phyloP scores from a whole-genome alignment of 208 protist species.

The Trypanosoma conorhini region DNA sequence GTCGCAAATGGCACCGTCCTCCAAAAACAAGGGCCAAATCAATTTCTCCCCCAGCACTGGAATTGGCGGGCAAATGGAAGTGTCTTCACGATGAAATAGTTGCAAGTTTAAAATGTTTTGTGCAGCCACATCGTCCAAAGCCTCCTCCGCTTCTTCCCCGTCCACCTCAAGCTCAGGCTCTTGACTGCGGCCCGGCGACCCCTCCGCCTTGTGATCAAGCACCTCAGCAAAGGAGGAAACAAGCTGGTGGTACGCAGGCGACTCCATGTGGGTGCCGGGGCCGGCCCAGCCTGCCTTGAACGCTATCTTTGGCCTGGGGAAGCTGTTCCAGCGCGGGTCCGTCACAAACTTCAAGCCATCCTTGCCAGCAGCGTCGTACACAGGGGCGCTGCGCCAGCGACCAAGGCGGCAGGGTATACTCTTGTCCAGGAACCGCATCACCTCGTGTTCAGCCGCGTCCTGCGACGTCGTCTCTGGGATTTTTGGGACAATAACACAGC shows the following conservation, averaged over 20 bases:
- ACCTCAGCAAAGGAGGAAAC: slow-evolving; percentile 80
- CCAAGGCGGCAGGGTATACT: slow-evolving; percentile 59
- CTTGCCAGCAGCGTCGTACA: slow-evolving; percentile 35
- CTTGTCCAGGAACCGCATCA: slow-evolving; percentile 52
- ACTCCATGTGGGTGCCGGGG: slow-evolving; percentile 73
- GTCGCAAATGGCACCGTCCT: slow-evolving; percentile 77
- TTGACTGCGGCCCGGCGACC: slow-evolving; percentile 11
- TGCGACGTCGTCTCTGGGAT: slow-evolving; percentile 12
- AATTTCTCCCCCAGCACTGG: slow-evolving; percentile 63
- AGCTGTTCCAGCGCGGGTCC: slow-evolving; percentile 49
- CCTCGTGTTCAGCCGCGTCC: slow-evolving; percentile 31
- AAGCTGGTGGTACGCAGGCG: slow-evolving; percentile 66
- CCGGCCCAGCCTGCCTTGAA: slow-evolving; percentile 78
- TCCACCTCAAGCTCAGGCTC: slow-evolving; percentile 22
- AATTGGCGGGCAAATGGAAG: slow-evolving; percentile 45
- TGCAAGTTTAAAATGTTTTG: slow-evolving; percentile 73
- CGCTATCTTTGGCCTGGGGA: slow-evolving; percentile 82
- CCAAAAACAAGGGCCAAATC: slow-evolving; percentile 75
- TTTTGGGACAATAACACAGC: slow-evolving; percentile 73
- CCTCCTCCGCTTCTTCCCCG: background rate
- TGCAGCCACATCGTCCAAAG: slow-evolving; percentile 14
- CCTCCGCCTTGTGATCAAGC: slow-evolving; percentile 40
- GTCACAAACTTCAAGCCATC: slow-evolving; percentile 64
- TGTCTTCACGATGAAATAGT: slow-evolving; percentile 80
- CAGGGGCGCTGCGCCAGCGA: slow-evolving; percentile 23